Percentiles rank a stretch among this genome's conserved stretches.
phyloP scores from a whole-genome alignment of 495 filamentous ascomycete genomes.

The Xylaria bambusicola region DNA sequence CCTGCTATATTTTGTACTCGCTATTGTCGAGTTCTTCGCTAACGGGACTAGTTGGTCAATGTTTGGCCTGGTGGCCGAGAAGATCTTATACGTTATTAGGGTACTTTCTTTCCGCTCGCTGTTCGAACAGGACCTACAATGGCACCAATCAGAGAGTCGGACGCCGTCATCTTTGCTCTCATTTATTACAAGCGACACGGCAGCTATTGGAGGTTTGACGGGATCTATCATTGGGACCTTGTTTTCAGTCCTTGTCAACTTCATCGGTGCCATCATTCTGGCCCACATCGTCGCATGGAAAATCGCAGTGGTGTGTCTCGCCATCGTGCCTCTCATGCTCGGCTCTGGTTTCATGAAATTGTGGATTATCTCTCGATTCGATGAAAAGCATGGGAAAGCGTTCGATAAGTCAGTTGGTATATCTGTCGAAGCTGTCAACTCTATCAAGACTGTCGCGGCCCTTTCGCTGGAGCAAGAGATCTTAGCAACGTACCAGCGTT shows the following conservation, averaged over 20 bases:
- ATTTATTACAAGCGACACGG: conserved; percentile 55
- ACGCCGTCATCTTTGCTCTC: conserved; percentile 53
- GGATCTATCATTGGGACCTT: conserved; percentile 49
- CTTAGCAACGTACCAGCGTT: conserved; percentile 47
- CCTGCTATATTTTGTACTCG: conserved; percentile 57
- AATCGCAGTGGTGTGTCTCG: conserved; percentile 57
- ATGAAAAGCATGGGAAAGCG: conserved; percentile 60
- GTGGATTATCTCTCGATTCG: conserved; percentile 54
- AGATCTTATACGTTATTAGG: conserved; percentile 44
- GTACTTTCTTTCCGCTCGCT: conserved; percentile 50
- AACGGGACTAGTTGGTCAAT: conserved; percentile 47
- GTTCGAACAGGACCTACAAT: conserved; percentile 50
- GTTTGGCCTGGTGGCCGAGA: conserved; percentile 53
- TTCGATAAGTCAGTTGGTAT: conserved; percentile 54
- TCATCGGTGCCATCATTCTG: conserved; percentile 49
- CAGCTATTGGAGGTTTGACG: conserved; percentile 43
- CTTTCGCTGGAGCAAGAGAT: conserved; percentile 49
- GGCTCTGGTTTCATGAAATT: conserved; percentile 59
- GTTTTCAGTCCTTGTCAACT: conserved; percentile 50
- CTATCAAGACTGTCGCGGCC: conserved; percentile 57
- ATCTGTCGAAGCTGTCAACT: conserved; percentile 52
- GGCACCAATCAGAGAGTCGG: conserved; percentile 50
- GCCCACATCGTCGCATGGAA: conserved; percentile 66
- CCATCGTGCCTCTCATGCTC: conserved; percentile 56
- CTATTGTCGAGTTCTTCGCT: conserved; percentile 48